Conservation (phyloP, 83 land plant species). For the Isoetes engelmannii region DNA sequence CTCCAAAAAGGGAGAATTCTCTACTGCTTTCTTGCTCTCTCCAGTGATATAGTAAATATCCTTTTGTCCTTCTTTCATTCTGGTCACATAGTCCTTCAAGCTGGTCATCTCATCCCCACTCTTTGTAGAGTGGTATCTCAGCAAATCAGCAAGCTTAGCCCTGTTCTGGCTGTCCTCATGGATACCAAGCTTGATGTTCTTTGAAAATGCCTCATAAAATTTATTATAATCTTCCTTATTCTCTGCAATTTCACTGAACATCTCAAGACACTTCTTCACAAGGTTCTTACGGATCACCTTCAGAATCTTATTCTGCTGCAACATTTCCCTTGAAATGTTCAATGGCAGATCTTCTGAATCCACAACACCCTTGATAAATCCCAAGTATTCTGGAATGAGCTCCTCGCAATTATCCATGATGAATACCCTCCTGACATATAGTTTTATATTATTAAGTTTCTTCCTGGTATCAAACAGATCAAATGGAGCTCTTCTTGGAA, state of each 20-base stretch:
- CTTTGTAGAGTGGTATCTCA: slow-evolving; percentile 61
- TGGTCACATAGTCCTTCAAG: slow-evolving; percentile 63
- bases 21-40: slow-evolving; percentile 72
- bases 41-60: slow-evolving; percentile 75
- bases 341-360: slow-evolving; percentile 22
- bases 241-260: slow-evolving; percentile 20
- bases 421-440: slow-evolving; percentile 19
- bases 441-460: slow-evolving; percentile 78
- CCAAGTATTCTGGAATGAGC: slow-evolving; percentile 23
- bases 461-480: slow-evolving; percentile 69
- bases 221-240: slow-evolving; percentile 39
- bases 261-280: slow-evolving; percentile 20
- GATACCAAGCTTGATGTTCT: slow-evolving; percentile 49
- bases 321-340: slow-evolving; percentile 20
- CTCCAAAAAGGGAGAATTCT: slow-evolving; percentile 64
- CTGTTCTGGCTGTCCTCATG: slow-evolving; percentile 23
- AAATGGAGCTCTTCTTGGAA: slow-evolving; percentile 67
- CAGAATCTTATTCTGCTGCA: slow-evolving; percentile 27
- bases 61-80: slow-evolving; percentile 73
- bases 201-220: slow-evolving; percentile 46
- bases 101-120: slow-evolving; percentile 68
- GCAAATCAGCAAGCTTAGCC: slow-evolving; percentile 30
- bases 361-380: slow-evolving; percentile 11
- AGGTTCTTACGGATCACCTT: slow-evolving; percentile 21
- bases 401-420: slow-evolving; percentile 16